These are phyloP conservation scores for Hyaloperonospora brassicae DNA, from an alignment of 352 stramenopile species.

Conservation along the genomic window DNA sequence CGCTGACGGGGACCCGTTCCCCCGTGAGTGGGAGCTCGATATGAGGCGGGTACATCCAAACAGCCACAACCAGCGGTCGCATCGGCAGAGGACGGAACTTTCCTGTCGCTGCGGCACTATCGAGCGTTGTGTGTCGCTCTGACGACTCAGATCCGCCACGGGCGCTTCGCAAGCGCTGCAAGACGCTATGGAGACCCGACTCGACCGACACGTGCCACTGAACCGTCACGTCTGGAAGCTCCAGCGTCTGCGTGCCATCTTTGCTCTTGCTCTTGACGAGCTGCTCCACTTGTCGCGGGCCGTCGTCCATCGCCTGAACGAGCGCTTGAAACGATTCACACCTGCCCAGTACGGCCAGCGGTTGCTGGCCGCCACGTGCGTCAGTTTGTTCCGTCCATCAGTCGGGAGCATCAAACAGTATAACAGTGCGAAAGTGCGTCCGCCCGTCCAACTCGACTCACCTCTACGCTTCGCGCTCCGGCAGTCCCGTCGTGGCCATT, in stretches of 20 bases:
- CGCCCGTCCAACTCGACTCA: slow-evolving; percentile 1
- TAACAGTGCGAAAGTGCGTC: too few species aligned
- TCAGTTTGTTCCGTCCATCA: too few species aligned
- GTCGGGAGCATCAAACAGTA: too few species aligned
- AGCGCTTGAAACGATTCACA: slow-evolving; percentile 54
- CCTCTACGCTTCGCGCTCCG: slow-evolving; percentile 32
- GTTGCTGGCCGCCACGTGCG: slow-evolving; percentile 15
- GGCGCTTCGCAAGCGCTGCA: slow-evolving; percentile 17
- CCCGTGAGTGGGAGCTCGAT: slow-evolving; percentile 51
- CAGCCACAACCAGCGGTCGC: slow-evolving; percentile 43
- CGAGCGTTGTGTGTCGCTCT: neutral
- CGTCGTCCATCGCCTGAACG: slow-evolving; percentile 43
- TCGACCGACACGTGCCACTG: slow-evolving; percentile 60
- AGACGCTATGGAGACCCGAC: slow-evolving; percentile 41
- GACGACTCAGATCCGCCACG: too few species aligned
- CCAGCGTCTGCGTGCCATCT: slow-evolving; percentile 24
- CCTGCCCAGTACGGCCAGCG: slow-evolving; percentile 38
- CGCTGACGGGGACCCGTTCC: slow-evolving; percentile 40
- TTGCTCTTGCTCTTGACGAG: slow-evolving; percentile 36
- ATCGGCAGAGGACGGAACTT: slow-evolving; percentile 44
- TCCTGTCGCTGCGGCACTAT: slow-evolving; percentile 14
- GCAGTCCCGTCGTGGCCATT: slow-evolving; percentile 22
- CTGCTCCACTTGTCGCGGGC: slow-evolving; percentile 26
- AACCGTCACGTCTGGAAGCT: slow-evolving; percentile 33
- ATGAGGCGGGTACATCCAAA: slow-evolving; percentile 68